Conservation (phyloP, 2,329 filamentous ascomycete genomes). For the Alternaria longipes region DNA sequence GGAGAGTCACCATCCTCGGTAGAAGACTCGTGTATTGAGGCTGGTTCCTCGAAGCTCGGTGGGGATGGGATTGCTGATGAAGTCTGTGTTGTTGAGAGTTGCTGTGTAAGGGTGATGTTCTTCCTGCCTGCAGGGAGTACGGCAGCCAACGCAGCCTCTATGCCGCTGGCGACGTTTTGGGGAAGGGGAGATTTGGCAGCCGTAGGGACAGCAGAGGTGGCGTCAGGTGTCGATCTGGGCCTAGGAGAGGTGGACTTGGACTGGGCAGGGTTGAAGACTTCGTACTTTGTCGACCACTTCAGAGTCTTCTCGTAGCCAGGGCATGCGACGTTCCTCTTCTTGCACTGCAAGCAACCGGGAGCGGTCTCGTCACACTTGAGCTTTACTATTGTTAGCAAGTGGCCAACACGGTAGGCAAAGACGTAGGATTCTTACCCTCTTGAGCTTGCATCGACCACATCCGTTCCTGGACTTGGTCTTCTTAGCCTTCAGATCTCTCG, state of each 20-base stretch:
- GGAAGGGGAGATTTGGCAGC: conserved; percentile 30
- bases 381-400: conserved; percentile 36
- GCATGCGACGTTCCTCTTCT: conserved; percentile 54
- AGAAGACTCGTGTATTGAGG: conserved; percentile 32
- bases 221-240: conserved; percentile 17
- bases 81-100: conserved; percentile 23
- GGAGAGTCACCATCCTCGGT: conserved; percentile 39
- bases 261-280: conserved; percentile 52
- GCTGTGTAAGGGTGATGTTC: conserved; percentile 22
- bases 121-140: conserved; percentile 46
- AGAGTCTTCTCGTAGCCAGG: conserved; percentile 59
- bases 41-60: conserved; percentile 32
- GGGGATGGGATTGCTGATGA: conserved; percentile 30
- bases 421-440: conserved; percentile 36
- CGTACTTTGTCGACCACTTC: conserved; percentile 61
- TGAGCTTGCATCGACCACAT: conserved; percentile 48
- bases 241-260: conserved; percentile 34
- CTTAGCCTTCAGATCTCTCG: conserved; percentile 42
- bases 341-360: conserved; percentile 56
- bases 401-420: neutral
- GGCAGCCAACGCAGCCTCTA: conserved; percentile 47
- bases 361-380: conserved; percentile 58
- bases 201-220: conserved; percentile 16
- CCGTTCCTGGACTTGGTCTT: conserved; percentile 51
- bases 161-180: conserved; percentile 44